Percentiles rank a stretch among this genome's conserved stretches.
Evolutionary conservation across 2,329 filamentous ascomycete genomes (phyloP).

Genomic region (Cladobotryum protrusum): DNA sequence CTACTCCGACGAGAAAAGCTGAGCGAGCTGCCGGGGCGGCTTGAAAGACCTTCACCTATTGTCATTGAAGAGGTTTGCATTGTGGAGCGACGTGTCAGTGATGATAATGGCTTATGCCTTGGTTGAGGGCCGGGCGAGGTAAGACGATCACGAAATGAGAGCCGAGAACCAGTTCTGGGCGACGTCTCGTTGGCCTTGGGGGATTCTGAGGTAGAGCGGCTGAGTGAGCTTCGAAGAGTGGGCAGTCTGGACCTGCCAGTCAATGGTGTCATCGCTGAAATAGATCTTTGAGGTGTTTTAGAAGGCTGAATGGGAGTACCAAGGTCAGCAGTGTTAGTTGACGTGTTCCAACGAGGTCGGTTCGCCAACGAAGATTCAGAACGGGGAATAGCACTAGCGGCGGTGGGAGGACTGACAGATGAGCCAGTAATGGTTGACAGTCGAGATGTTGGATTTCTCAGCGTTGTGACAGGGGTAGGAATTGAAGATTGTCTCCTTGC

Average conservation of each 20-base stretch:
- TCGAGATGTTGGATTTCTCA: conserved; percentile 38
- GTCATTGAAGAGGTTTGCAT: conserved; percentile 41
- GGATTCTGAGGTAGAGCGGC: conserved; percentile 42
- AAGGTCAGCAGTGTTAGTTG: conserved; percentile 57
- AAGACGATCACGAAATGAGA: conserved; percentile 50
- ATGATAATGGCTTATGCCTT: conserved; percentile 41
- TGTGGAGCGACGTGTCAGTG: conserved; percentile 43
- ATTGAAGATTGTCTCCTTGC: conserved; percentile 41
- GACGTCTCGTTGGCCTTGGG: conserved; percentile 41
- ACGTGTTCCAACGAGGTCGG: conserved; percentile 68
- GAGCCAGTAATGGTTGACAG: conserved; percentile 44
- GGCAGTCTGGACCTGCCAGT: conserved; percentile 43
- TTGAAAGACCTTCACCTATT: conserved; percentile 23
- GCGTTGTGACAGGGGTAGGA: conserved; percentile 37
- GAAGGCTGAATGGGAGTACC: conserved; percentile 42
- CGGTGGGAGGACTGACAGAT: conserved; percentile 43
- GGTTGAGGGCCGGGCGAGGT: conserved; percentile 42
- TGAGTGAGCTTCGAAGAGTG: conserved; percentile 41
- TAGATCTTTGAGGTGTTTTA: conserved; percentile 34
- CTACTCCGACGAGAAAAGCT: conserved; percentile 47
- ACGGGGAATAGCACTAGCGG: conserved; percentile 33
- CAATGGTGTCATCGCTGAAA: conserved; percentile 36
- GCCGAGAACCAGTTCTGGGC: conserved; percentile 37
- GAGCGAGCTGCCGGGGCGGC: conserved; percentile 52
- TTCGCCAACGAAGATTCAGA: conserved; percentile 42